Evolutionary conservation across 768 basidiomycete species (phyloP).

Genomic region (Hericium coralloides): DNA sequence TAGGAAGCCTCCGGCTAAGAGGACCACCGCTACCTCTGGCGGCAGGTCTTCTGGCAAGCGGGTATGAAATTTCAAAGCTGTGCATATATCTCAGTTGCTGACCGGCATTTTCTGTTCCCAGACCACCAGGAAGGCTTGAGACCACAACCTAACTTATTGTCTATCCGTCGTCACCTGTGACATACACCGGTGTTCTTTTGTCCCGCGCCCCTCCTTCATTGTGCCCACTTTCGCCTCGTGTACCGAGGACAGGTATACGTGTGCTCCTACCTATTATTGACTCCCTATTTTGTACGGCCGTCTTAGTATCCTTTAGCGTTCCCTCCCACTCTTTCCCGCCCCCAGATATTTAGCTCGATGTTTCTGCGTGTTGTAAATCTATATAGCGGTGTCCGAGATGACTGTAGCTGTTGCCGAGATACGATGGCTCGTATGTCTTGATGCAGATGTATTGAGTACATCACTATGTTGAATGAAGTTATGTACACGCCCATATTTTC

Average conservation of each 20-base stretch:
- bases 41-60: not conserved
- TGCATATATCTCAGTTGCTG: not conserved
- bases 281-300: not conserved
- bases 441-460: not conserved
- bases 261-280: conserved; percentile 3
- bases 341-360: not conserved
- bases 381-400: not conserved
- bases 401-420: not conserved
- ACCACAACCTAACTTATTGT: not conserved
- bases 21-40: conserved; percentile 8
- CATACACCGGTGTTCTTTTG: not conserved
- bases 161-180: not conserved
- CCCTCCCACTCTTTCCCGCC: not conserved
- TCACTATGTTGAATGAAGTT: no score
- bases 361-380: not conserved
- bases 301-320: not conserved
- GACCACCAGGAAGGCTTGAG: conserved; percentile 1
- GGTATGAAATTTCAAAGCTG: not conserved
- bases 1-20: conserved; percentile 21
- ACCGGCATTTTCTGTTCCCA: not conserved
- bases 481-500: not conserved
- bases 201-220: not conserved
- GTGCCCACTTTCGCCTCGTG: not conserved
- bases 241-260: not conserved
- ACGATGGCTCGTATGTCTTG: not conserved